Evolutionary conservation across 2,329 filamentous ascomycete species (phyloP), one percentile per base, ranked within the genome.

Genomic region (Ophiostoma sp.): DNA sequence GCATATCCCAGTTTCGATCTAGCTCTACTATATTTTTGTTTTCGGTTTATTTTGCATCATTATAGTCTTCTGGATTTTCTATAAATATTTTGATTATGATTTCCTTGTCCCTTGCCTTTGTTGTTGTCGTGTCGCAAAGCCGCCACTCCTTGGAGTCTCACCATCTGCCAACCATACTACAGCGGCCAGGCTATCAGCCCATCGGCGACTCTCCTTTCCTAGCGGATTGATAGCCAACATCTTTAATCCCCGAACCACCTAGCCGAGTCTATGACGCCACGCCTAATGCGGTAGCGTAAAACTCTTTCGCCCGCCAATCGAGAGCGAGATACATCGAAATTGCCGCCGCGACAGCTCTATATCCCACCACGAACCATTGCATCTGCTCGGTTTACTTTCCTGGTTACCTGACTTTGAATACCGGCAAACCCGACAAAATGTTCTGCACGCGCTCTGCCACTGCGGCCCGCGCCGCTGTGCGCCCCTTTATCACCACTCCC

Each of bases 361-460:
- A 18, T 14, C 11, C 55, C 11, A 60, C 55, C 55, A 38, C 55
- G 16, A 60, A 60, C n/a, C 38, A 2, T 60, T 38, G 18, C 1
- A n/a, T 49, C 5, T 49, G 12, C 11, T 44, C 11, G 1, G 6
- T 52, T 18, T 14, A 14, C 47, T 14, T 52, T 52, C 12, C 12
- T 16, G 11, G 11, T 52, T 27, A 27, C 27, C 27, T 27, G 27
- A 27, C 27, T 27, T 27, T 27, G 27, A 27, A 27, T 27, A 27
- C 27, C 27, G 27, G 27, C 27, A 27, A 27, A 27, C 27, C 60
- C 60, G 36, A 41, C 27, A 38, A 66, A 9, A 66, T 66, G 65
- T 60, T 67, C 14, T 18, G 16, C 40, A 67, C 41, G 9, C 66
- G 66, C 27, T 49, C 66, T 18, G 66, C 41, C 16, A 16, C 66